Percentiles rank a stretch among this genome's conserved stretches.
Conservation (phyloP, 495 filamentous ascomycete species). For the Penicillium paradoxum region DNA sequence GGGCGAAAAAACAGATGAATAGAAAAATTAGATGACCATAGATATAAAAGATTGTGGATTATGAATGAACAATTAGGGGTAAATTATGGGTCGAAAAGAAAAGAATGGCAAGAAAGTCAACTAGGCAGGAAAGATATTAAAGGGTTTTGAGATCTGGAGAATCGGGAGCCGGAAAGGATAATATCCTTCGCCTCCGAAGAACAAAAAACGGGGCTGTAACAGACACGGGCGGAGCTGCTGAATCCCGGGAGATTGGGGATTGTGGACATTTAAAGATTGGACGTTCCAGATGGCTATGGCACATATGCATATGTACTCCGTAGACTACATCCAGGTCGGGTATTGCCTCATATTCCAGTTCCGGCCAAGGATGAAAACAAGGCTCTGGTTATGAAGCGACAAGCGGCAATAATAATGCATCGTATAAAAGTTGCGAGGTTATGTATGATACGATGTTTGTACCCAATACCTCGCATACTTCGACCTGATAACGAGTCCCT, state of each 20-base stretch:
- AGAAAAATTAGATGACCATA: slow-evolving; percentile 14
- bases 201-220: slow-evolving; percentile 1
- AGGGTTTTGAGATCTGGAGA: background rate
- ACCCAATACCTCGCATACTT: too few relatives aligned
- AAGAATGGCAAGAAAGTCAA: background rate
- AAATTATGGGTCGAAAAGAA: background rate
- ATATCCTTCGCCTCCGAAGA: background rate
- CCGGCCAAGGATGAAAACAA: too few relatives aligned
- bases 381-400: too few relatives aligned
- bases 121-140: background rate
- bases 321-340: too few relatives aligned
- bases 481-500: too few relatives aligned
- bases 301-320: too few relatives aligned
- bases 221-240: background rate
- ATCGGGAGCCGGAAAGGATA: background rate
- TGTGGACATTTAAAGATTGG: too few relatives aligned
- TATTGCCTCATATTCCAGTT: too few relatives aligned
- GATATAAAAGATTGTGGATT: background rate
- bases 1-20: slow-evolving; percentile 5
- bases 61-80: background rate
- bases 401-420: too few relatives aligned
- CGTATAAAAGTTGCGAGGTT: too few relatives aligned
- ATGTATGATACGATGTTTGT: too few relatives aligned
- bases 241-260: background rate
- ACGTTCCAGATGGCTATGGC: too few relatives aligned